phyloP scores from a whole-genome alignment of 2,329 filamentous ascomycete genomes.

The Cordyceps cateniannulata region DNA sequence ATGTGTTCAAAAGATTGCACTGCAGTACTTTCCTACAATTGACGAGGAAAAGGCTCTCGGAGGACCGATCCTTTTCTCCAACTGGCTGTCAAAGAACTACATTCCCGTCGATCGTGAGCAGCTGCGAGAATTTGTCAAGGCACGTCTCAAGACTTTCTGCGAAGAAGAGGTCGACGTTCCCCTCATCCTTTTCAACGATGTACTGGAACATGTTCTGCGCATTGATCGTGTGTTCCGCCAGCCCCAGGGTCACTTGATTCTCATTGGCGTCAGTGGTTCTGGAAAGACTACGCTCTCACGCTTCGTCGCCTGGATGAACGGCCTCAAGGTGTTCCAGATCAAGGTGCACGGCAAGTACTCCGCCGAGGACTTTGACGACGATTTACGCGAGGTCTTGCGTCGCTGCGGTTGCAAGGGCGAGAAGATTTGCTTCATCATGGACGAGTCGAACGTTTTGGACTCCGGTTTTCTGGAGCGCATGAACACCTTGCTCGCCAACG shows the following conservation, averaged over 20 bases:
- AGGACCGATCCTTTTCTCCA: slow-evolving; percentile 94
- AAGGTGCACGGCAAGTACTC: slow-evolving; percentile 99
- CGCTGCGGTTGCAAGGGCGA: slow-evolving; percentile 96
- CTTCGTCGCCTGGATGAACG: slow-evolving; percentile 99
- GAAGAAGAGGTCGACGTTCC: slow-evolving; percentile 99
- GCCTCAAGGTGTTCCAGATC: slow-evolving; percentile 97
- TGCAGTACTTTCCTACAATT: slow-evolving; percentile 92
- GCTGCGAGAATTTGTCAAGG: slow-evolving; percentile 94
- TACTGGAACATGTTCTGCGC: slow-evolving; percentile 92
- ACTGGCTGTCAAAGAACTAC: slow-evolving; percentile 99
- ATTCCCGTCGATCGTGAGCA: slow-evolving; percentile 93
- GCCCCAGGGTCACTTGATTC: slow-evolving; percentile 93
- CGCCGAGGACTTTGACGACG: slow-evolving; percentile 96
- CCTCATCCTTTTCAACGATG: slow-evolving; percentile 98
- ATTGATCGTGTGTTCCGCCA: slow-evolving; percentile 99
- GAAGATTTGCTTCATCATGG: slow-evolving; percentile 99
- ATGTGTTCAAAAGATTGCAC: slow-evolving; percentile 74
- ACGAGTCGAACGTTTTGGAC: slow-evolving; percentile 96
- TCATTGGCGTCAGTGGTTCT: slow-evolving; percentile 97
- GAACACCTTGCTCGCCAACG: slow-evolving; percentile 97
- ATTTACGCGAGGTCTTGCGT: slow-evolving; percentile 86
- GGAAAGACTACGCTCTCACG: slow-evolving; percentile 97
- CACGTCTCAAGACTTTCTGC: slow-evolving; percentile 94
- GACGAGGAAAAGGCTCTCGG: slow-evolving; percentile 83
- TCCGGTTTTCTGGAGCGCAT: slow-evolving; percentile 98